Evolutionary conservation across 1,284 basidiomycete species (phyloP), one percentile per base, ranked within the genome.

Genomic region (Lignosus rhinocerotis): DNA sequence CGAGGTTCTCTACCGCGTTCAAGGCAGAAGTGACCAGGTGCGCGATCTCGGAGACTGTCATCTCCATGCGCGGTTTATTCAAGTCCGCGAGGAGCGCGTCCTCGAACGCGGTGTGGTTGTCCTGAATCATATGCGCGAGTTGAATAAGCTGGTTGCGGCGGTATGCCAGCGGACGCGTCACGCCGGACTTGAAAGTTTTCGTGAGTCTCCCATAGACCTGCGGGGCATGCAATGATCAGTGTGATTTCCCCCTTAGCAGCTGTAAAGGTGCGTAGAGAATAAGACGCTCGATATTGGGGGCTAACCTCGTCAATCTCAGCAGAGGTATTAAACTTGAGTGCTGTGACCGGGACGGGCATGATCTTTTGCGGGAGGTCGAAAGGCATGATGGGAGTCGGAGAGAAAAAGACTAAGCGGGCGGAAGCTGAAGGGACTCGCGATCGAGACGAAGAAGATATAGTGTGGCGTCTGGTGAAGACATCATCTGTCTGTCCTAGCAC

Each of bases 61-160:
- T 65, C 65, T 84, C 81, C 9, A 76, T 70, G n/a, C 72, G 70
- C 4, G 79, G 80, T 64, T 82, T 82, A 48, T 79, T 82, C 14
- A 89, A 73, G 69, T 90, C 88, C 42, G 73, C 70, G 39, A 74
- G 57, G 39, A 85, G 63, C 1, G 85, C 79, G 32, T 79, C 76
- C 60, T 78, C 70, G 64, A 88, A 75, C 9, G 70, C 72, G 11
- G 75, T 70, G 44, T 73, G 68, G 70, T 90, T 87, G 63, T 90
- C 87, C 58, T 85, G 76, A 51, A 88, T 66, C 68, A 88, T 70
- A 58, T 80, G 86, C 11, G 80, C 81, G 42, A 90, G 75, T 70
- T 86, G 83, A 64, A 85, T 80, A 52, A 89, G 78, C 72, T 88
- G 86, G 55, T 80, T 78, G 60, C 83, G 79, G 41, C 87, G 76